Base-by-base conservation (phyloP, 2,329 filamentous ascomycete genomes). In the Arthrobotrys pseudoclavata region DNA sequence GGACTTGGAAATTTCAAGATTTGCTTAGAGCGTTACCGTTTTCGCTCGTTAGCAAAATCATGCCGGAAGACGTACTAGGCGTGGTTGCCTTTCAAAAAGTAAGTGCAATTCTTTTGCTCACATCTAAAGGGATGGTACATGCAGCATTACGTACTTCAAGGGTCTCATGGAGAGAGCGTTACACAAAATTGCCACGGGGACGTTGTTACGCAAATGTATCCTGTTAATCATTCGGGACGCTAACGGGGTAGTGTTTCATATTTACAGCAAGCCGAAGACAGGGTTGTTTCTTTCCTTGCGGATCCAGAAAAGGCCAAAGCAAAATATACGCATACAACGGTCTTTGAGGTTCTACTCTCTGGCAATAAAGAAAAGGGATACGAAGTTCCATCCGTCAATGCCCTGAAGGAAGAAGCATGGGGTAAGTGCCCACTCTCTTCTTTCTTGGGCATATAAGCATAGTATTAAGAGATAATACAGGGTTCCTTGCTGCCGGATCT, bases 401-500 rank as follows among this genome's bases (percentile, higher is more conserved):
- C 71, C 18, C 31, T 81, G 9, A 79, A 83, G 64, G 80, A 80
- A 3, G 78, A 63, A 10, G 70, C 79, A 9, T 62, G 81, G 18
- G 81, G 81, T 18, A 79, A 12, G 66, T 79, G 3, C 69, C 37
- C 66, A 24, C 79, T 87, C 2, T 20, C 4, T 20, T 4, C 6
- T 18, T 18, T 9, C 20, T 18, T 20, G 10, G 15, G 20, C 4
- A 45, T n/a, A 40, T 9, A 6, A n/a, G 6, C 20, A 40, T 13
- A 40, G 12, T 45, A 45, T 20, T 45, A 20, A 45, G 60, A 22
- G 1, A 48, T 87, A 81, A 84, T 83, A 0, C 12, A 79, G 84
- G 84, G 0, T 81, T 87, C 61, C 82, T 87, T 79, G 86, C 86
- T 78, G 86, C 83, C 6, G 86, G 86, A 13, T 83, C 83, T 12